Base-by-base conservation (phyloP, 805 yeast genomes). In the Candida yuanshanica region DNA sequence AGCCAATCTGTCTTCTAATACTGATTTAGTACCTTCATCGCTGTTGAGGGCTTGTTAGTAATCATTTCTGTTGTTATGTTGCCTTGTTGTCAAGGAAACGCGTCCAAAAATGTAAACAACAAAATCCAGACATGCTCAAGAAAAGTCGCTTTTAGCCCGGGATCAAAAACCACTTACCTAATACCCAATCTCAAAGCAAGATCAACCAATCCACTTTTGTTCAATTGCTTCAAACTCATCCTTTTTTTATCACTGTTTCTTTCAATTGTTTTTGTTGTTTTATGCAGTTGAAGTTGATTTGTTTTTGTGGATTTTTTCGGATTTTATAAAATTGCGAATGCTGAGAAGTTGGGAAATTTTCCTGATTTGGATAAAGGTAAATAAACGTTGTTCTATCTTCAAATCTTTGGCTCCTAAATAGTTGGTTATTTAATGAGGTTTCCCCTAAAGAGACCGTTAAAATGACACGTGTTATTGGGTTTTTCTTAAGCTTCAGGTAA, bases 151-250 rank as follows among this genome's bases (percentile, higher is more conserved):
- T 8, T n/a, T 7, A 32, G n/a, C 4, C 18, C 17, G 23, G 18
- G 31, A 48, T 48, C 29, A 43, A 53, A 20, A 43, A 33, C 16
- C 50, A 47, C 66, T 20, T 48, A 64, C 69, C 49, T 50, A 39
- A 69, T 46, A 22, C 58, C 58, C 45, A 69, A 60, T 27, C 54
- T 56, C 13, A 51, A 44, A 17, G 72, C 69, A 36, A 69, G 50
- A 16, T 56, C 57, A 41, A 61, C 58, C 38, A 69, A 60, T 18
- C 60, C 61, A 24, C 56, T 53, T 55, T 69, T 69, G 41, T 59
- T 64, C 56, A 67, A 46, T 36, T 52, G 51, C 42, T 58, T 55
- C 45, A 68, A 55, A 49, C 63, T 61, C 62, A 61, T 59, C 33
- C 31, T 14, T n/a, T 34, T 16, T 4, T 17, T 36, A 11, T 20